Conservation (phyloP, 129 eudicot species). For the Logfia minima region DNA sequence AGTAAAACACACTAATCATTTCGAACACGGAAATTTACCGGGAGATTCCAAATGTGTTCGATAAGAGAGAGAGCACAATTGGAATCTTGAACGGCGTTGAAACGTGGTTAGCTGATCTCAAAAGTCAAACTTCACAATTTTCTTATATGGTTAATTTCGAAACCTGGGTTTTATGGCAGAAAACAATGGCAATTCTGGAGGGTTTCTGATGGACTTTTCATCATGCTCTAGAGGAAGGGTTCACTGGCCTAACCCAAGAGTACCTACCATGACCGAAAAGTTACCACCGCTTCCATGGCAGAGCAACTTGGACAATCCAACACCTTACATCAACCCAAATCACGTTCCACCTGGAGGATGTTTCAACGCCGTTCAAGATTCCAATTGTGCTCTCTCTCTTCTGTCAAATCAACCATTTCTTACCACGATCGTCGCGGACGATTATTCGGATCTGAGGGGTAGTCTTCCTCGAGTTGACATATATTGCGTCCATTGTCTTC, state of each 20-base stretch:
- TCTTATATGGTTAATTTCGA: background rate
- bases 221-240: slow-evolving; percentile 47
- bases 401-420: slow-evolving; percentile 99
- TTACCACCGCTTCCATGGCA: slow-evolving; percentile 56
- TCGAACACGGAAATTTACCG: too few species aligned
- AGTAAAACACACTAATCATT: too few species aligned
- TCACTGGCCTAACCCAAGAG: slow-evolving; percentile 50
- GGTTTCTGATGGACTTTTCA: slow-evolving; percentile 84
- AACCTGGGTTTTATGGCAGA: slow-evolving; percentile 34
- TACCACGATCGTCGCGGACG: too few species aligned
- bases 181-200: slow-evolving; percentile 52
- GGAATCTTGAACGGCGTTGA: too few species aligned
- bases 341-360: slow-evolving; percentile 58
- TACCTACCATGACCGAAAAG: slow-evolving; percentile 38
- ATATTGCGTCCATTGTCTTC: too few species aligned
- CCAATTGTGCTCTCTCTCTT: slow-evolving; percentile 99
- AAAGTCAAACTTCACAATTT: background rate
- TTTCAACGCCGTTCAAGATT: slow-evolving; percentile 57
- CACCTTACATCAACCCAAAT: slow-evolving; percentile 42
- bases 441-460: too few species aligned
- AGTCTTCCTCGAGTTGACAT: too few species aligned
- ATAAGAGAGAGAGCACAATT: too few species aligned
- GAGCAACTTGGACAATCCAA: slow-evolving; percentile 54
- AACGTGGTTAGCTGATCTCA: background rate
- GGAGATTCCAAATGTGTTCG: too few species aligned